phyloP scores from a whole-genome alignment of 441 rosid genomes.

The Croton laevigatus region DNA sequence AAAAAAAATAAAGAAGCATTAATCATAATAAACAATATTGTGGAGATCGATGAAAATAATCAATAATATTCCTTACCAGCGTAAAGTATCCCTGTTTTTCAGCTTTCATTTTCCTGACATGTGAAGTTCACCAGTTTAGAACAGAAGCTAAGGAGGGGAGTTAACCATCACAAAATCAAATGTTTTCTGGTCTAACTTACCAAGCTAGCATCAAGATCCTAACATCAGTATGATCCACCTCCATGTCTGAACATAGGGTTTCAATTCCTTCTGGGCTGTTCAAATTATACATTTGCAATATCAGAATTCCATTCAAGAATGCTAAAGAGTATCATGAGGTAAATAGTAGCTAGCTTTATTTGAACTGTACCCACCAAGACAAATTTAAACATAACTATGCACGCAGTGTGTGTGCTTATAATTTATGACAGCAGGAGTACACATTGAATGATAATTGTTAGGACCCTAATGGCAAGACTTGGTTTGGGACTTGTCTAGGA shows the following conservation, averaged over 20 bases:
- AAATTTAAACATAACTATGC: neutral
- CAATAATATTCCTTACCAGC: slow-evolving; percentile 46
- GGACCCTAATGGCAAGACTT: no score
- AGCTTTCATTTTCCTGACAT: slow-evolving; percentile 88
- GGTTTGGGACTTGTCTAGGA: no score
- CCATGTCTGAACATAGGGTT: slow-evolving; percentile 75
- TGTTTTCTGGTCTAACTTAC: slow-evolving; percentile 38
- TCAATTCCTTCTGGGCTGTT: slow-evolving; percentile 97
- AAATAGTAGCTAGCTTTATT: neutral
- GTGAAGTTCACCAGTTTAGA: slow-evolving; percentile 14
- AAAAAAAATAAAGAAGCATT: neutral
- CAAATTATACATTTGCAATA: slow-evolving; percentile 17
- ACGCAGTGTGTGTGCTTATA: neutral
- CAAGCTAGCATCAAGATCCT: slow-evolving; percentile 98
- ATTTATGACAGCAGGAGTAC: neutral
- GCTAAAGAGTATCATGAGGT: slow-evolving; percentile 8
- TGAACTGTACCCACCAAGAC: neutral
- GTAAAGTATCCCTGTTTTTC: slow-evolving; percentile 98
- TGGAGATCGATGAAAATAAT: neutral
- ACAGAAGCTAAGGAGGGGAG: slow-evolving; percentile 10
- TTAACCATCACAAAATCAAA: neutral
- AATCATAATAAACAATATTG: neutral
- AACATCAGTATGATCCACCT: slow-evolving; percentile 87
- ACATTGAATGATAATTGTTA: neutral
- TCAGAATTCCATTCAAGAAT: slow-evolving; percentile 8